These are phyloP conservation scores for Heliamphora pulchella DNA, from an alignment of 179 eudicot species.

Conservation along the genomic window DNA sequence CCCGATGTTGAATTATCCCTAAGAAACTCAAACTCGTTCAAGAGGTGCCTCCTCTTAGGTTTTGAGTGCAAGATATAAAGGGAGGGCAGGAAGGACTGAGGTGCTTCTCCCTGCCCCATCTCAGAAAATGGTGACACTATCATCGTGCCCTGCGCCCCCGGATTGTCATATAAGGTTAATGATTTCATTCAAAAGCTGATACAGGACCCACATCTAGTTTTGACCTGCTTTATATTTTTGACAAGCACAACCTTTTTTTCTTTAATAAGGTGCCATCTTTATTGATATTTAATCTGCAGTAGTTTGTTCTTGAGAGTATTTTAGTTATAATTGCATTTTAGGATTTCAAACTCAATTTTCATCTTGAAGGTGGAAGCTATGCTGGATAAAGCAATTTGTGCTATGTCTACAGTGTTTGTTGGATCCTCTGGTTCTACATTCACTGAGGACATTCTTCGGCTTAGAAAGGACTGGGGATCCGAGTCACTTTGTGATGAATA, in stretches of 20 bases:
- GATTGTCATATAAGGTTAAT: background rate
- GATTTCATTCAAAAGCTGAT: background rate
- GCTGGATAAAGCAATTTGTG: slow-evolving; percentile 94
- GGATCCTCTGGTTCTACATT: slow-evolving; percentile 92
- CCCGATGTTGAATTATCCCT: background rate
- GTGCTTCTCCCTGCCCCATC: background rate
- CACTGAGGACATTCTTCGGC: slow-evolving; percentile 87
- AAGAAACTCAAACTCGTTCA: background rate
- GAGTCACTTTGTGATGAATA: slow-evolving; percentile 82
- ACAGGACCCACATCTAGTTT: background rate
- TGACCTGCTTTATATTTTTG: background rate
- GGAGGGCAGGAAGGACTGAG: background rate
- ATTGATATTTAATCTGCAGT: background rate
- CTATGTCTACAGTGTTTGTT: slow-evolving; percentile 71
- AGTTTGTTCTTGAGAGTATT: background rate
- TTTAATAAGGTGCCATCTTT: background rate
- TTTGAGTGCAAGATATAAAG: no score
- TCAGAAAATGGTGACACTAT: background rate
- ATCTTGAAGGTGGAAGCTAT: slow-evolving; percentile 86
- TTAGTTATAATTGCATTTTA: background rate
- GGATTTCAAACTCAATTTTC: background rate
- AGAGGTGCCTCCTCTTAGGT: background rate
- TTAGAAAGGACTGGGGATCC: slow-evolving; percentile 86
- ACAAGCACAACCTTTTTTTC: background rate
- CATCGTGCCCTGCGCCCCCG: background rate